Percentiles rank a stretch among this genome's conserved stretches.
Conservation (phyloP, 176 grass and related monocot genomes). For the Rhynchospora breviuscula region DNA sequence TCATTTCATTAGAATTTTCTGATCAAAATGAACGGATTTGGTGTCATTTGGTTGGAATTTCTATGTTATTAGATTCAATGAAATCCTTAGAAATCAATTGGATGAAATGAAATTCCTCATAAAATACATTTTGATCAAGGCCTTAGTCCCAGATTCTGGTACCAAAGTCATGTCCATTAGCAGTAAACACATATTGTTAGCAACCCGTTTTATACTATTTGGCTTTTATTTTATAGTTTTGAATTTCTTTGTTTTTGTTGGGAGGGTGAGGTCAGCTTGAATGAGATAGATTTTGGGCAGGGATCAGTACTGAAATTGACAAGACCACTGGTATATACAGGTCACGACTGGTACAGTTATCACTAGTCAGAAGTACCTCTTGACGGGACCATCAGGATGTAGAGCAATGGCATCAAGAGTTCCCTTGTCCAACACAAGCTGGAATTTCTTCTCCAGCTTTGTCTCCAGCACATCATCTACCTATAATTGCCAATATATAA, state of each 20-base stretch:
- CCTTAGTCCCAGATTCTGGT: neutral
- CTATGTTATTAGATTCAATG: no score
- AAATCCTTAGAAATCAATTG: no score
- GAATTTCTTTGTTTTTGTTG: neutral
- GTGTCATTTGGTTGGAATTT: no score
- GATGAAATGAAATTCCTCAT: no score
- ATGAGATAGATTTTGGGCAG: neutral
- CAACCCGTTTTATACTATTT: neutral
- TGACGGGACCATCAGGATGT: constrained; percentile 81
- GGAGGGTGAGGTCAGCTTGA: neutral
- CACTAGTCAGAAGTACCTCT: constrained; percentile 44
- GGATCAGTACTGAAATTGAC: neutral
- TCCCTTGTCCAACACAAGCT: constrained; percentile 92
- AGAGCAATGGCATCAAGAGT: constrained; percentile 83
- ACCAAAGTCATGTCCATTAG: neutral
- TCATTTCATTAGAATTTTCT: no score
- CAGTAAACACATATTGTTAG: neutral
- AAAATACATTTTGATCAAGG: no score
- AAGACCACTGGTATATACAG: neutral
- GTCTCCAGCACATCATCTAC: constrained; percentile 96
- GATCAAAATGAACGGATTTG: no score
- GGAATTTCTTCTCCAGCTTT: constrained; percentile 75
- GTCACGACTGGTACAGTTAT: neutral
- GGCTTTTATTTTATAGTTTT: neutral
- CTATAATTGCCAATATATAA: constrained; percentile 27